A percentile compares a stretch with the other conserved stretches of the same genome.
These are phyloP conservation scores for Annona cherimola DNA, from an alignment of 164 flowering plant species.

Conservation along the genomic window DNA sequence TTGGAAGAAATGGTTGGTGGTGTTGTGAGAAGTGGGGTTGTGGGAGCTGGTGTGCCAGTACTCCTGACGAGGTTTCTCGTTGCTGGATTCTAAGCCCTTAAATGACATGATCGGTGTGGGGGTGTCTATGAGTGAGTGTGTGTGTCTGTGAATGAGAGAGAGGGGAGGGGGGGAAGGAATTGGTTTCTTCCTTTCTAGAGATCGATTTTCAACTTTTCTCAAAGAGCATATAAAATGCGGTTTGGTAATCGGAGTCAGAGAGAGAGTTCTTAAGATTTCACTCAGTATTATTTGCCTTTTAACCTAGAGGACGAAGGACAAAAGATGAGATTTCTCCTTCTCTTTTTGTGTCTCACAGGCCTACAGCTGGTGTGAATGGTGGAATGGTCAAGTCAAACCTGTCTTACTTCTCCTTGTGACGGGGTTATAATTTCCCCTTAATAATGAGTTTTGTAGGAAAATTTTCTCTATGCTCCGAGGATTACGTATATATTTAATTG, in stretches of 20 bases:
- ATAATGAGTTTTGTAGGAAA: too few species aligned
- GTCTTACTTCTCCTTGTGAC: too few species aligned
- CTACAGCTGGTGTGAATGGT: constrained; percentile 14
- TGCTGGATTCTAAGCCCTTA: constrained; percentile 23
- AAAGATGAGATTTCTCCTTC: background rate
- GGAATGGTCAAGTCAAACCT: constrained; percentile 18
- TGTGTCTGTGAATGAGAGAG: constrained; percentile 1
- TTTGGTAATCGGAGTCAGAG: background rate
- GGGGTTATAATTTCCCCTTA: too few species aligned
- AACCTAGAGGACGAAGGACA: too few species aligned
- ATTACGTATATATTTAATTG: too few species aligned
- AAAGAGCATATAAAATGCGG: constrained; percentile 1
- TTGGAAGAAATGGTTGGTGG: constrained; percentile 15
- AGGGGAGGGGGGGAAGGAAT: constrained; percentile 1
- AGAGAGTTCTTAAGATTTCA: background rate
- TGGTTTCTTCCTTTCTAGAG: constrained; percentile 9
- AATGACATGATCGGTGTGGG: constrained; percentile 21
- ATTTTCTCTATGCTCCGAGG: too few species aligned
- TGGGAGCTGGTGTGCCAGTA: constrained; percentile 17
- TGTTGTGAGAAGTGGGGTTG: constrained; percentile 2
- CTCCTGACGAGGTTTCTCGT: constrained; percentile 20
- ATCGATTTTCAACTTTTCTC: constrained; percentile 7
- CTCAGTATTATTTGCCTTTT: background rate
- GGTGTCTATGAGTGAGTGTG: constrained; percentile 8
- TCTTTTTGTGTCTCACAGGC: background rate